Evolutionary conservation across 1,284 basidiomycete species (phyloP), one percentile per base, ranked within the genome.

Genomic region (Omphalotus olearius): DNA sequence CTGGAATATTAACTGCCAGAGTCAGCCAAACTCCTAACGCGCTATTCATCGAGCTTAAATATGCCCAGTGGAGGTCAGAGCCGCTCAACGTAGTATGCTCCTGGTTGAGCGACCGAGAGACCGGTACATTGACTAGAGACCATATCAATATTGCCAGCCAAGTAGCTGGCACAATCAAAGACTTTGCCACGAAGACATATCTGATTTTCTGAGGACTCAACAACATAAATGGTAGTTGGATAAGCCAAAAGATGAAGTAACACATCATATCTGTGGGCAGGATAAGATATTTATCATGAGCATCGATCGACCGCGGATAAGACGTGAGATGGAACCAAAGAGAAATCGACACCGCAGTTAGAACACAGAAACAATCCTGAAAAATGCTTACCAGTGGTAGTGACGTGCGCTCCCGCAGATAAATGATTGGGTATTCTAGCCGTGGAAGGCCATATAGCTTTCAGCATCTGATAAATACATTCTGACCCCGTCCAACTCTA

Each of bases 221-320:
- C 47, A 91, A 72, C 69, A 88, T 76, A 64, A 91, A 79, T 0
- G 89, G 88, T 57, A 86, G 74, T 62, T 86, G 82, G 26, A 85
- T 69, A 17, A 85, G 66, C 88, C 88, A 91, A 70, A 82, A 91
- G 30, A 92, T 63, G 67, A 90, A 80, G 68, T 88, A 92, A 62
- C 83, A 89, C 68, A 88, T 77, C 64, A 88, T 76, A 6, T 75
- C 78, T 73, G 17, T 6, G 11, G 11, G 41, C 26, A 30, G 9
- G 26, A 2, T 40, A 17, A 40, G 9, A 40, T 7, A 40, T 11
- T 40, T 17, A 9, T 57, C 30, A 30, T 16, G 16, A 28, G n/a
- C 25, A 35, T 45, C 43, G 17, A 14, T 44, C 33, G 49, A 48
- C 46, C 33, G 35, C 38, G 17, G 44, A 38, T 17, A 2, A 44